Base-by-base conservation (phyloP, 2,329 filamentous ascomycete species). In the Hypoxylon sp. region DNA sequence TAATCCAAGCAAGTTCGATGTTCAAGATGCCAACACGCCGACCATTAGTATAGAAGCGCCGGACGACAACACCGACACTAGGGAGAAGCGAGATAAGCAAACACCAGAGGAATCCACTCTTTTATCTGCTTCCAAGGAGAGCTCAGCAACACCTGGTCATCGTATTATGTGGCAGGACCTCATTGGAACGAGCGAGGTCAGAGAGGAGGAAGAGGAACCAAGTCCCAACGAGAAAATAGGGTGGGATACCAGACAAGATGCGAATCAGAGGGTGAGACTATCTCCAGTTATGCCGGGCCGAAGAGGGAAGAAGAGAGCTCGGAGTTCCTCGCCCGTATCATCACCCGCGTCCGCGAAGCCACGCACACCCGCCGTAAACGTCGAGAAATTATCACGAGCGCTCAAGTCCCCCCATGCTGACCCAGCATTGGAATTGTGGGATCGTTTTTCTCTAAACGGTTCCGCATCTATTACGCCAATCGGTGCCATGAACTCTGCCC, bases 371-470 rank as follows among this genome's bases (percentile, higher is more conserved):
- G 64, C 78, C 0, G 73, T 86, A 54, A 83, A 88, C 61, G 71
- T 86, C 27, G 79, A 83, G 63, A 77, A 78, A 56, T 71, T 87
- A 30, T 79, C 81, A 27, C 75, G 79, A 44, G 75, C 82, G 0
- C 70, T 89, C 31, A 85, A 81, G 59, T 88, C 87, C 1, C 86
- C 86, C 8, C 82, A 87, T 57, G 80, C 84, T 21, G 88, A 92
- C 63, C 87, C 89, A 26, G 88, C 87, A 2, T 71, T 87, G 21
- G 88, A 92, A 57, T 71, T 92, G 2, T 93, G 89, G 89, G 89
- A 88, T 61, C 84, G 87, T 42, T 91, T 90, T 66, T 81, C 87
- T 26, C 71, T 83, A 44, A 73, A 77, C 63, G 74, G 78, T 55
- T 69, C 71, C 43, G 67, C 75, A 9, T 70, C 77, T 55, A 60